Evolutionary conservation across 2,329 filamentous ascomycete genomes (phyloP).

Genomic region (Chaetoscypha palmicola): DNA sequence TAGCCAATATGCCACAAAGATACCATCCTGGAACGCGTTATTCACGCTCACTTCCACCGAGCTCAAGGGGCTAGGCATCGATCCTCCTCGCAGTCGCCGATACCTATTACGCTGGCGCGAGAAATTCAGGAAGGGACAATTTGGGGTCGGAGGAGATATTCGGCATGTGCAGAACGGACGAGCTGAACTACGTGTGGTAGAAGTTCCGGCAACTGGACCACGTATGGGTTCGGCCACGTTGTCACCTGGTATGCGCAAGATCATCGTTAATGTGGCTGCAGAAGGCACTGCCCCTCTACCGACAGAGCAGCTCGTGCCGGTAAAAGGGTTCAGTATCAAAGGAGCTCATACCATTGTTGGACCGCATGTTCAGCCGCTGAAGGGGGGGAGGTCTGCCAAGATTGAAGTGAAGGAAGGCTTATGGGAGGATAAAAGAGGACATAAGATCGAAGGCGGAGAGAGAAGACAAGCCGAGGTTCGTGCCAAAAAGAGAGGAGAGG

Average conservation of each 20-base stretch:
- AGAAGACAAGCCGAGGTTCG: slow-evolving; percentile 77
- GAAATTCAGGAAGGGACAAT: slow-evolving; percentile 69
- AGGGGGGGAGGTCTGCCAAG: slow-evolving; percentile 55
- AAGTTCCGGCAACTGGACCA: slow-evolving; percentile 28
- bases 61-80: slow-evolving; percentile 76
- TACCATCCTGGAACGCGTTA: slow-evolving; percentile 83
- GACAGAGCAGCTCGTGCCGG: slow-evolving; percentile 41
- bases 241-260: slow-evolving; percentile 43
- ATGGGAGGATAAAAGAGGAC: slow-evolving; percentile 82
- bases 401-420: slow-evolving; percentile 75
- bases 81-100: slow-evolving; percentile 71
- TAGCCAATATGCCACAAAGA: slow-evolving; percentile 74
- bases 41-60: slow-evolving; percentile 75
- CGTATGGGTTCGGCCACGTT: slow-evolving; percentile 42
- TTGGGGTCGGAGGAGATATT: slow-evolving; percentile 78
- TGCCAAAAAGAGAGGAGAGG: slow-evolving; percentile 77
- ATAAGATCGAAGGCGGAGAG: slow-evolving; percentile 96
- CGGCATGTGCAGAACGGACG: slow-evolving; percentile 56
- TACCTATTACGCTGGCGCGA: slow-evolving; percentile 88
- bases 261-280: slow-evolving; percentile 52
- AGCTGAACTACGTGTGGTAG: slow-evolving; percentile 44
- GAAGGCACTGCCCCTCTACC: slow-evolving; percentile 34
- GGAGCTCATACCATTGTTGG: slow-evolving; percentile 66
- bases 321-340: slow-evolving; percentile 60
- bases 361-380: slow-evolving; percentile 63